These are phyloP conservation scores for Pisolithus thermaeus DNA, from an alignment of 1,284 basidiomycete species.

Conservation along the genomic window DNA sequence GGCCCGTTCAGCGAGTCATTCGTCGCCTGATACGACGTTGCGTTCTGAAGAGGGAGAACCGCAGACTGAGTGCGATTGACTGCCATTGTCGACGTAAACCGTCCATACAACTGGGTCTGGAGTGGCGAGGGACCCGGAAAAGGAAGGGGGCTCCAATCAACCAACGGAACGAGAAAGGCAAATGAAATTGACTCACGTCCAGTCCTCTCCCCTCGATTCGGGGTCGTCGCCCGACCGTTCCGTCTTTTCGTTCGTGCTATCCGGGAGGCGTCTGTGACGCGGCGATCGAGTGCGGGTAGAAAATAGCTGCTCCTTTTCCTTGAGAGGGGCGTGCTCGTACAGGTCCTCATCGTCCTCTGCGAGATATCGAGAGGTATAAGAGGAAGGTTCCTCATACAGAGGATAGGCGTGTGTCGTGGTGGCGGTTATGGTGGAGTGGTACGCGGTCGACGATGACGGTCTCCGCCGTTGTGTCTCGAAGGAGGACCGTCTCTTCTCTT, in stretches of 20 bases:
- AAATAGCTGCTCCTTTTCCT: slow-evolving; percentile 19
- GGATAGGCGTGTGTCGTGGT: slow-evolving; percentile 15
- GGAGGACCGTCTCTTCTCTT: slow-evolving; percentile 10
- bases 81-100: slow-evolving; percentile 53
- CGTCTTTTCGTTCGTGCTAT: slow-evolving; percentile 26
- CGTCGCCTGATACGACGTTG: slow-evolving; percentile 39
- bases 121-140: not conserved
- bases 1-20: slow-evolving; percentile 20
- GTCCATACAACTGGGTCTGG: slow-evolving; percentile 50
- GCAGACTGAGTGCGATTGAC: slow-evolving; percentile 44
- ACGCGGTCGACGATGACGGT: slow-evolving; percentile 19
- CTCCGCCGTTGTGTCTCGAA: slow-evolving; percentile 18
- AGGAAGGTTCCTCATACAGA: slow-evolving; percentile 28
- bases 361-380: slow-evolving; percentile 26
- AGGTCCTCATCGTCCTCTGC: slow-evolving; percentile 26
- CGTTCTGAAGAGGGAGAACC: slow-evolving; percentile 54
- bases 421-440: slow-evolving; percentile 7
- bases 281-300: slow-evolving; percentile 16
- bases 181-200: slow-evolving; percentile 29
- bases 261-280: slow-evolving; percentile 9
- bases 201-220: slow-evolving; percentile 24
- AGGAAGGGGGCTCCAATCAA: not conserved
- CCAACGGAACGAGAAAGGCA: not conserved
- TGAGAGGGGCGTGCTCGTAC: slow-evolving; percentile 19
- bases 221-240: slow-evolving; percentile 5